Percentiles rank a stretch among this genome's conserved stretches.
These are phyloP conservation scores for Wickerhamomyces strasburgensis DNA, from an alignment of 805 yeast species.

Conservation along the genomic window DNA sequence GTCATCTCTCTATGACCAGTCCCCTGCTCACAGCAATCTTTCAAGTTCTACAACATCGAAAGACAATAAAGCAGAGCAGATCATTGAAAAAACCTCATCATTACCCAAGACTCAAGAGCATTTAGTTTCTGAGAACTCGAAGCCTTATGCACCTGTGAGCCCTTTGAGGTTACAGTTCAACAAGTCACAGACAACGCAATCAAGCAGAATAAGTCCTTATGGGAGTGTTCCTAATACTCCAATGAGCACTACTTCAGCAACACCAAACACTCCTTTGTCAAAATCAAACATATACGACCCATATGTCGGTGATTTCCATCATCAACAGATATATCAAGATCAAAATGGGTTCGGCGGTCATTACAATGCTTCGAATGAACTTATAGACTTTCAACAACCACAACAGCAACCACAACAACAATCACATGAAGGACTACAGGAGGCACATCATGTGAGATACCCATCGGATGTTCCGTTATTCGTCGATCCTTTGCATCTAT, in stretches of 20 bases:
- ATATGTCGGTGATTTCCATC: constrained; percentile 8
- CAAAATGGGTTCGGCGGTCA: constrained; percentile 6
- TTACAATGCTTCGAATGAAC: not conserved
- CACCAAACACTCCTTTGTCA: constrained; percentile 4
- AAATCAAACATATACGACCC: constrained; percentile 16
- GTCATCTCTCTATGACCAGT: constrained; percentile 1
- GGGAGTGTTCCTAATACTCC: constrained; percentile 2
- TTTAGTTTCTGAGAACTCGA: constrained; percentile 1
- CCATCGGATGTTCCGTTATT: constrained; percentile 43
- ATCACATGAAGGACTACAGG: not conserved
- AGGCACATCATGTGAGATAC: constrained; percentile 4
- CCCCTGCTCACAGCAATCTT: constrained; percentile 5
- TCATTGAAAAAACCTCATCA: too few species aligned
- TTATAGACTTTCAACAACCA: constrained; percentile 1
- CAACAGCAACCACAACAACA: constrained; percentile 2
- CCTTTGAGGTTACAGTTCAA: constrained; percentile 4
- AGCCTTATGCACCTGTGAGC: constrained; percentile 8
- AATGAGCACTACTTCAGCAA: not conserved
- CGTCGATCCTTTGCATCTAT: constrained; percentile 55
- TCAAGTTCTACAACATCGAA: not conserved
- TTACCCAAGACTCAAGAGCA: not conserved
- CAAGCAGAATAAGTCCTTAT: not conserved
- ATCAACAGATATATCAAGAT: constrained; percentile 12
- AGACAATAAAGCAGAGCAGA: not conserved
- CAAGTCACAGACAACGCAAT: not conserved